These are phyloP conservation scores for Gynandropsis gynandra DNA, from an alignment of 345 rosid species.

Conservation along the genomic window DNA sequence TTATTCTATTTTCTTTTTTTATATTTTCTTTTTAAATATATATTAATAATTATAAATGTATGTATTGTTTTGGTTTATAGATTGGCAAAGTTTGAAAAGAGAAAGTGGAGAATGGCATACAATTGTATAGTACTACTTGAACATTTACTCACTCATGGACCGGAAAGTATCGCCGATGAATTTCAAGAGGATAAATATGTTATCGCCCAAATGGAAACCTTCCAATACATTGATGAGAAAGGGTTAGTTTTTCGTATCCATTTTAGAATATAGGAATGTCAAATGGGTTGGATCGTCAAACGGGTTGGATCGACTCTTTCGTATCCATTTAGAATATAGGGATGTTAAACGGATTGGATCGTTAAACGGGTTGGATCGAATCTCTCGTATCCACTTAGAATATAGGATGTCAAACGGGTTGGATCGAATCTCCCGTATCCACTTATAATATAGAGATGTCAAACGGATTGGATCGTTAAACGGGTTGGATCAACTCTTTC, in stretches of 20 bases:
- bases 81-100: conserved; percentile 60
- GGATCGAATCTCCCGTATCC: no score
- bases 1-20: not conserved
- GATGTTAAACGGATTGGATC: no score
- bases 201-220: conserved; percentile 43
- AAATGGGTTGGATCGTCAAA: no score
- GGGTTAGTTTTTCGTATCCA: conserved; percentile 57
- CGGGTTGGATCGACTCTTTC: no score
- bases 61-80: conserved; percentile 26
- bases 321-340: no score
- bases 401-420: no score
- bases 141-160: conserved; percentile 86
- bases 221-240: conserved; percentile 71
- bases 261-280: not conserved
- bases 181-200: conserved; percentile 54
- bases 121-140: conserved; percentile 70
- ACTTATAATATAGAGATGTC: no score
- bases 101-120: conserved; percentile 71
- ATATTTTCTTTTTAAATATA: not conserved
- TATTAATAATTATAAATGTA: not conserved
- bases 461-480: no score
- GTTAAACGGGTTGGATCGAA: no score
- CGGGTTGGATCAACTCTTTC: no score
- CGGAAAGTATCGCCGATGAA: conserved; percentile 76
- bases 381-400: no score